A percentile compares a stretch with the other conserved stretches of the same genome.
phyloP scores from a whole-genome alignment of 805 yeast genomes.

The Suhomyces sp. region DNA sequence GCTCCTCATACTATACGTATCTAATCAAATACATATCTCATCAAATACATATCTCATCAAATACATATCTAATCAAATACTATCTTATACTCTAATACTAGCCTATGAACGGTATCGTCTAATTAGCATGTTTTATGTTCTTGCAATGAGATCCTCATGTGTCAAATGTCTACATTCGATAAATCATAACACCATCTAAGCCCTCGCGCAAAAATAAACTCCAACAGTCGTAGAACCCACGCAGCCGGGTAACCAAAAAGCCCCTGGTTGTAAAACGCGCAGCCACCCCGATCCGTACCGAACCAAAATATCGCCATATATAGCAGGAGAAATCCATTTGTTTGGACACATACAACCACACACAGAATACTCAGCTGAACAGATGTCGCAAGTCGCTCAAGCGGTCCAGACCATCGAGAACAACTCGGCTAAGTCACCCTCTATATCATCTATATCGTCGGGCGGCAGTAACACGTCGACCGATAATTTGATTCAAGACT shows the following conservation, averaged over 20 bases:
- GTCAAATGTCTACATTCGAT: background rate
- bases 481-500: conserved; percentile 18
- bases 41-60: too few relatives aligned
- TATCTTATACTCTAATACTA: too few relatives aligned
- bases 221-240: background rate
- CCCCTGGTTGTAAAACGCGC: background rate
- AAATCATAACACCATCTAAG: background rate
- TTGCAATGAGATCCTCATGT: background rate
- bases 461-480: conserved; percentile 21
- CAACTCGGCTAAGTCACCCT: conserved; percentile 9
- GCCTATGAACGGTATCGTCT: too few relatives aligned
- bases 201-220: background rate
- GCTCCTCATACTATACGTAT: too few relatives aligned
- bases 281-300: background rate
- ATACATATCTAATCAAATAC: too few relatives aligned
- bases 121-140: too few relatives aligned
- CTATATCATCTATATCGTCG: conserved; percentile 24
- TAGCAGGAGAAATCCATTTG: background rate
- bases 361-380: background rate
- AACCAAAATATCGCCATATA: background rate
- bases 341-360: background rate
- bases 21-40: too few relatives aligned
- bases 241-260: background rate
- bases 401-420: background rate
- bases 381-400: conserved; percentile 23